Base-by-base conservation (phyloP, 768 basidiomycete species). In the Kwoniella botswanensis region DNA sequence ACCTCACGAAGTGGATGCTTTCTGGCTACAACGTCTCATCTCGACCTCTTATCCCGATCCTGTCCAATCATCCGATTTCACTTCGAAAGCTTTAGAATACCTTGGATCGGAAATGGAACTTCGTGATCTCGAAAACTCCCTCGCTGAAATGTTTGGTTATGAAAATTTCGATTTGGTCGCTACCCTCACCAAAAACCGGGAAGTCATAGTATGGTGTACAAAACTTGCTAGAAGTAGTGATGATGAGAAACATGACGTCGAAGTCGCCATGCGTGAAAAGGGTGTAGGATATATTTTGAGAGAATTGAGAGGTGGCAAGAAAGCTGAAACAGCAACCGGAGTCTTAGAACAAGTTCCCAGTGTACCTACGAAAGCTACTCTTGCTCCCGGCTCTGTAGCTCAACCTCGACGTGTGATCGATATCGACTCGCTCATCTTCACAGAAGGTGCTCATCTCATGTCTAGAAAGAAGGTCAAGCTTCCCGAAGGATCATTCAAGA, bases 391-490 rank as follows among this genome's bases (percentile, higher is more conserved):
- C 2, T 92, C 93, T 0, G 88, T 94, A 2, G 83, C 84, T 56
- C 92, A 93, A 74, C 95, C 94, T 4, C 93, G 93, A 75, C 87
- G 86, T 50, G 90, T 88, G 0, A 88, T 99, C 44, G 97, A 98
- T 82, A 86, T 99, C 63, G 94, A 97, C 77, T 88, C 89, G 70
- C 92, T 98, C 91, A 91, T 93, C n/a, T 99, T 99, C 85, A 89
- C 90, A 57, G 94, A 98, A 78, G 97, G 95, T 24, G 94, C 93
- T 0, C 95, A 98, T 71, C 85, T 98, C 71, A 99, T 98, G 96
- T 93, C 93, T 17, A 98, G 98, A 86, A 98, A 98, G 85, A 98
- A 98, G 85, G 93, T 92, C 85, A 97, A 95, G 82, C 89, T 98
- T 3, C 97, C 97, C 0, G 94, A 97, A 52, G 97, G 97, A 4